phyloP scores from a whole-genome alignment of 73 alveolate species.

The Blepharisma stoltei region DNA sequence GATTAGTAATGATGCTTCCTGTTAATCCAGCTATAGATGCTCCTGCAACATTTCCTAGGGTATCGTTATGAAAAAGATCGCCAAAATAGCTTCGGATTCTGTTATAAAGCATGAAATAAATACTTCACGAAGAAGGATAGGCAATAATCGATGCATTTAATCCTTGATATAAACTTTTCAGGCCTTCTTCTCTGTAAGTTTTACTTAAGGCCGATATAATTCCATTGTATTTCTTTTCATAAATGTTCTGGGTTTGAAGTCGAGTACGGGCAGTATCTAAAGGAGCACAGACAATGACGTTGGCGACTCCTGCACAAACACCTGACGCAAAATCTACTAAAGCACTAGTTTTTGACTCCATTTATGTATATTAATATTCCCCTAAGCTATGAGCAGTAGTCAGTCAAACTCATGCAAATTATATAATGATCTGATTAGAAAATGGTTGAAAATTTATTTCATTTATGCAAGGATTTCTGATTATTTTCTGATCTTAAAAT shows the following conservation, averaged over 20 bases:
- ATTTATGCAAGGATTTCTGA: too few relatives aligned
- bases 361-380: too few relatives aligned
- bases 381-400: too few relatives aligned
- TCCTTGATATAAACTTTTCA: neutral
- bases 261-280: constrained; percentile 23
- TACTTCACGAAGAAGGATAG: neutral
- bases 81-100: neutral
- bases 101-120: constrained; percentile 8
- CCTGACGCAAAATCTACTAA: neutral
- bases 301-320: neutral
- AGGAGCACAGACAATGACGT: constrained; percentile 12
- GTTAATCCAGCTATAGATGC: constrained; percentile 45
- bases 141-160: neutral
- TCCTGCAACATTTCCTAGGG: constrained; percentile 22
- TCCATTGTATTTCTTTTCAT: neutral
- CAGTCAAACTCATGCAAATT: too few relatives aligned
- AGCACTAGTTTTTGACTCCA: too few relatives aligned
- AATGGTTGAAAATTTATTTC: too few relatives aligned
- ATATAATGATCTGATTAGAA: too few relatives aligned
- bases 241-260: neutral
- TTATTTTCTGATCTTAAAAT: too few relatives aligned
- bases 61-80: neutral
- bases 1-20: constrained; percentile 47
- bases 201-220: neutral
- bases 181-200: constrained; percentile 8